Percentiles rank a stretch among this genome's conserved stretches.
phyloP scores from a whole-genome alignment of 2,329 filamentous ascomycete species.

The Aschersonia sp. region DNA sequence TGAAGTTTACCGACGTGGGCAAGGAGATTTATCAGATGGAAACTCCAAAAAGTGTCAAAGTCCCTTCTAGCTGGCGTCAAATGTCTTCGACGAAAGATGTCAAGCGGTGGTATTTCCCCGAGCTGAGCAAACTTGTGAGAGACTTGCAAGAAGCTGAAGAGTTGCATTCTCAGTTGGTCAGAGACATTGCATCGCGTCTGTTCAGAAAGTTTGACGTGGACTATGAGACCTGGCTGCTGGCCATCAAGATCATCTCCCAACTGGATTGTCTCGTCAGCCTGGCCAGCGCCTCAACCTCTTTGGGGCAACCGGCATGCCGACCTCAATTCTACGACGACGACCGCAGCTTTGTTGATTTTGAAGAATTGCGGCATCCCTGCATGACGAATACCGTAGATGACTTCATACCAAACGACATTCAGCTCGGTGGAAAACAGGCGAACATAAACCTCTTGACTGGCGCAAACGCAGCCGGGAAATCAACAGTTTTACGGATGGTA shows the following conservation, averaged over 20 bases:
- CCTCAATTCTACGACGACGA: slow-evolving; percentile 77
- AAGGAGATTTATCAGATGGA: slow-evolving; percentile 98
- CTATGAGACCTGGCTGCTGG: slow-evolving; percentile 72
- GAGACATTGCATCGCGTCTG: slow-evolving; percentile 72
- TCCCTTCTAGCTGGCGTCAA: slow-evolving; percentile 82
- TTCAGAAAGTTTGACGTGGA: slow-evolving; percentile 79
- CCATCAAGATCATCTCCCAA: slow-evolving; percentile 81
- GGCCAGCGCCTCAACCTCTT: slow-evolving; percentile 69
- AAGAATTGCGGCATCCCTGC: slow-evolving; percentile 86
- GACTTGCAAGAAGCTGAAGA: slow-evolving; percentile 89
- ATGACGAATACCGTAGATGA: slow-evolving; percentile 80
- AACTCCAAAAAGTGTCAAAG: slow-evolving; percentile 68
- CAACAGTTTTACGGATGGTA: slow-evolving; percentile 88
- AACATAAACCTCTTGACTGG: slow-evolving; percentile 90
- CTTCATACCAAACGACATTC: slow-evolving; percentile 92
- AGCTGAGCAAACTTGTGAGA: slow-evolving; percentile 69
- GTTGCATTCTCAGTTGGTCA: slow-evolving; percentile 78
- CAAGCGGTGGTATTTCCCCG: slow-evolving; percentile 86
- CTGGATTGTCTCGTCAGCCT: slow-evolving; percentile 91
- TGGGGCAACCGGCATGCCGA: slow-evolving; percentile 79
- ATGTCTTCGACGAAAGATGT: slow-evolving; percentile 88
- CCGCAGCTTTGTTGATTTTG: slow-evolving; percentile 78
- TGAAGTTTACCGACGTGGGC: slow-evolving; percentile 72
- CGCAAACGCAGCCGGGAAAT: slow-evolving; percentile 95
- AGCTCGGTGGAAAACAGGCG: slow-evolving; percentile 62